Conservation (phyloP, 805 yeast species). For the Myxozyma sirexii region DNA sequence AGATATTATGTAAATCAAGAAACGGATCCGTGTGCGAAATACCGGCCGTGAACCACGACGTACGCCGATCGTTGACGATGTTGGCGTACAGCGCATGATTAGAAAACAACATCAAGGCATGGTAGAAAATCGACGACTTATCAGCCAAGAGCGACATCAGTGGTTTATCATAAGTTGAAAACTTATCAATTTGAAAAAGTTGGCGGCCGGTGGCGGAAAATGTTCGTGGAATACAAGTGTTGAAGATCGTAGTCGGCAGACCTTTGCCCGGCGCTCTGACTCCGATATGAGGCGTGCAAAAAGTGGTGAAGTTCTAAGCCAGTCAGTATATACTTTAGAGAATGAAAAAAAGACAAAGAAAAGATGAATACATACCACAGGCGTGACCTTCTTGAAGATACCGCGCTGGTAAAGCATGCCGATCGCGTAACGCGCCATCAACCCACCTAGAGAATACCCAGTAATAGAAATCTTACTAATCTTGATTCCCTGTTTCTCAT, state of each 20-base stretch:
- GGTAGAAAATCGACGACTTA: constrained; percentile 59
- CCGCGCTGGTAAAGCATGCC: constrained; percentile 65
- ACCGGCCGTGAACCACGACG: constrained; percentile 82
- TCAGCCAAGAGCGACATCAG: constrained; percentile 68
- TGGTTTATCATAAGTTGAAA: constrained; percentile 45
- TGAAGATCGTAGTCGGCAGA: constrained; percentile 57
- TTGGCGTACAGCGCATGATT: constrained; percentile 68
- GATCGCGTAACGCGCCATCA: constrained; percentile 76
- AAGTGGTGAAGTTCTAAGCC: constrained; percentile 53
- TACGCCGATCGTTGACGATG: constrained; percentile 75
- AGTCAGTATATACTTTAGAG: not conserved
- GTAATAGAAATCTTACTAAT: constrained; percentile 74
- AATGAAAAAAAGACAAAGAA: not conserved
- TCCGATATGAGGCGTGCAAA: constrained; percentile 74
- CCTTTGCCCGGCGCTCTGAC: constrained; percentile 45
- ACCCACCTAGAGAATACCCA: constrained; percentile 86
- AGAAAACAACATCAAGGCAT: constrained; percentile 57
- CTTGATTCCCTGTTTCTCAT: constrained; percentile 32
- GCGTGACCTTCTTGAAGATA: constrained; percentile 56
- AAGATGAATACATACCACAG: constrained; percentile 44
- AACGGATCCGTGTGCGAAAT: constrained; percentile 67
- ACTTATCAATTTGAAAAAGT: constrained; percentile 61
- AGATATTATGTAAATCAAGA: constrained; percentile 39
- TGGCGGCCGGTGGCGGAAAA: constrained; percentile 76
- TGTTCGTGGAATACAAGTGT: constrained; percentile 62